These are phyloP conservation scores for Skeletonema tropicum DNA, from an alignment of 108 stramenopile genomes.

Conservation along the genomic window DNA sequence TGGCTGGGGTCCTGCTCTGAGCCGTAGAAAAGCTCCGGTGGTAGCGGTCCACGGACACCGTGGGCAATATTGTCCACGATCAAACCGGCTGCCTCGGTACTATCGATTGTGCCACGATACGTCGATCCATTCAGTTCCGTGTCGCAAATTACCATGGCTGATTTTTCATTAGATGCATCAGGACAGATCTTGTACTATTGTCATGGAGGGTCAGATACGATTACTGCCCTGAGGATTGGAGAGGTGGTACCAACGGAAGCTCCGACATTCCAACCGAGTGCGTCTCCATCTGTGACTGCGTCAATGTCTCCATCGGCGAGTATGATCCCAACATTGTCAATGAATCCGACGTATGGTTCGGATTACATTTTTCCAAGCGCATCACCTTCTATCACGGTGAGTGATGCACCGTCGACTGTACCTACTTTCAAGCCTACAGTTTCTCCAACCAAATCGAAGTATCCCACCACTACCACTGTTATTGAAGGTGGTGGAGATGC, in stretches of 20 bases:
- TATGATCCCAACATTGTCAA: neutral
- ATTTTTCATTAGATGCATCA: neutral
- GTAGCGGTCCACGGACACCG: no score
- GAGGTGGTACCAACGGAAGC: slow-evolving; percentile 1
- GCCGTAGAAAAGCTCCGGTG: no score
- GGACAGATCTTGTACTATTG: slow-evolving; percentile 6
- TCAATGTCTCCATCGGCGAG: slow-evolving; percentile 4
- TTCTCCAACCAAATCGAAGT: neutral
- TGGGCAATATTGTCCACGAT: no score
- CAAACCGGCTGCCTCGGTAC: no score
- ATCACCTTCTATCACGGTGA: neutral
- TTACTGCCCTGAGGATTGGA: slow-evolving; percentile 1
- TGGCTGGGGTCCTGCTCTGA: no score
- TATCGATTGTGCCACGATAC: no score
- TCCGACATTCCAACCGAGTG: neutral
- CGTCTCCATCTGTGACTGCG: slow-evolving; percentile 3
- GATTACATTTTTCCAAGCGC: slow-evolving; percentile 6
- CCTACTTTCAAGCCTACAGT: neutral
- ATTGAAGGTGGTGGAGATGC: no score
- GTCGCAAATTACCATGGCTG: slow-evolving; percentile 7
- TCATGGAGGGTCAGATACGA: neutral
- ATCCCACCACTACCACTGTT: no score
- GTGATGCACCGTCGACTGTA: neutral
- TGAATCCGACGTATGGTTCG: neutral
- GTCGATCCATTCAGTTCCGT: neutral